Percentiles rank a stretch among this genome's conserved stretches.
Conservation (phyloP, 805 yeast species). For the Brettanomyces naardenensis region DNA sequence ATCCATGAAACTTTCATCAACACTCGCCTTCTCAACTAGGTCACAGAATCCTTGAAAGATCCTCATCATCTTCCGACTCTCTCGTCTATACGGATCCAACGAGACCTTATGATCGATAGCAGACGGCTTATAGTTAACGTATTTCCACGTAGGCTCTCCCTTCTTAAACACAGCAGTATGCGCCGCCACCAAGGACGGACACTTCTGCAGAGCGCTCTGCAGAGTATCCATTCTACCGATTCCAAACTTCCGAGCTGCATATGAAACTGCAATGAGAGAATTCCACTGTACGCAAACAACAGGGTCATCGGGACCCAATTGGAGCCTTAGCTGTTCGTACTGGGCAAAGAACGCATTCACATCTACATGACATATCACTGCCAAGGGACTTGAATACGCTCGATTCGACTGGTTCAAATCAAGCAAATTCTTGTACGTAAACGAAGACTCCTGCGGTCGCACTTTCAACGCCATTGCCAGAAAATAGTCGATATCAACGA, state of each 20-base stretch:
- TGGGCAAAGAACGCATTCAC: constrained; percentile 96
- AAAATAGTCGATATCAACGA: too few relatives aligned
- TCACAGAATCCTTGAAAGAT: constrained; percentile 57
- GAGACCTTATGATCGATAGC: constrained; percentile 73
- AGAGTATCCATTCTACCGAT: constrained; percentile 71
- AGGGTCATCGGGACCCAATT: constrained; percentile 60
- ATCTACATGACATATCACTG: constrained; percentile 82
- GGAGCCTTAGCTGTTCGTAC: constrained; percentile 74
- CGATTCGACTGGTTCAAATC: constrained; percentile 37
- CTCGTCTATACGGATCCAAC: constrained; percentile 85
- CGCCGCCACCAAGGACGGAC: constrained; percentile 69
- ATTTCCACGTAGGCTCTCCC: constrained; percentile 81
- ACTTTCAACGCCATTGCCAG: too few relatives aligned
- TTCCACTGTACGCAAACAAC: constrained; percentile 95
- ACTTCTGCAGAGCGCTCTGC: constrained; percentile 60
- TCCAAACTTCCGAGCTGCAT: constrained; percentile 83
- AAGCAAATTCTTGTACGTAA: constrained; percentile 40
- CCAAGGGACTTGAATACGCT: constrained; percentile 57
- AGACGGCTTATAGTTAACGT: constrained; percentile 50
- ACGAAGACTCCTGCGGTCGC: constrained; percentile 32
- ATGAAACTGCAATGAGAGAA: constrained; percentile 80
- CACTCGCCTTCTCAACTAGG: constrained; percentile 85
- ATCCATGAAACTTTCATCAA: constrained; percentile 88
- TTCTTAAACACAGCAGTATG: constrained; percentile 92
- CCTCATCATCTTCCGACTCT: constrained; percentile 68